These are phyloP conservation scores for Fusarium armeniacum DNA, from an alignment of 2,329 filamentous ascomycete genomes.

Conservation along the genomic window DNA sequence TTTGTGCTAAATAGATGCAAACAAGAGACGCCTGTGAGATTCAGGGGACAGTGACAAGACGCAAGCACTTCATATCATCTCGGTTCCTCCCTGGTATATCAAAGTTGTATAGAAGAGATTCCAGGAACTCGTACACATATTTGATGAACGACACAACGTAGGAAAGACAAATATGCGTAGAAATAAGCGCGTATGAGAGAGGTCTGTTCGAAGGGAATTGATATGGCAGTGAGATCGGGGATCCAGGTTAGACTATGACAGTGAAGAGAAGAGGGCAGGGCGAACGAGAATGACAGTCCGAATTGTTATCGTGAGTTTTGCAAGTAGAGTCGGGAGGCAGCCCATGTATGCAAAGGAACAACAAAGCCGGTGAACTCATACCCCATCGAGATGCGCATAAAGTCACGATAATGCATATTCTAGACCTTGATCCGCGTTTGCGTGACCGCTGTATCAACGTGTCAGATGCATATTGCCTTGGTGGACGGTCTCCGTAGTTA, in stretches of 20 bases:
- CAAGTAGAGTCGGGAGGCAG: slow-evolving; percentile 38
- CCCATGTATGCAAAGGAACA: slow-evolving; percentile 26
- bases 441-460: slow-evolving; percentile 23
- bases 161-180: not conserved
- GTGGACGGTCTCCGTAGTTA: slow-evolving; percentile 33
- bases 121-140: not conserved
- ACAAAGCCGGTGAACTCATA: slow-evolving; percentile 22
- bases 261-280: slow-evolving; percentile 2
- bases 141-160: not conserved
- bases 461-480: slow-evolving; percentile 30
- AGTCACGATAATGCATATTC: slow-evolving; percentile 36
- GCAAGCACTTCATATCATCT: not conserved
- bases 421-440: slow-evolving; percentile 24
- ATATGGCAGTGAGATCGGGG: slow-evolving; percentile 25
- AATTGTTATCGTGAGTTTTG: slow-evolving; percentile 47
- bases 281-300: slow-evolving; percentile 36
- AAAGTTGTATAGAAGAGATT: not conserved
- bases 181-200: not conserved
- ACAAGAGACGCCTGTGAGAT: not conserved
- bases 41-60: not conserved
- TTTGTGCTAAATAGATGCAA: not conserved
- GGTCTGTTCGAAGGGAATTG: not conserved
- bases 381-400: slow-evolving; percentile 18
- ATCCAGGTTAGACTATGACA: slow-evolving; percentile 9
- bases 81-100: not conserved